phyloP scores from a whole-genome alignment of 2,329 filamentous ascomycete genomes.

The Setomelanomma holmii region DNA sequence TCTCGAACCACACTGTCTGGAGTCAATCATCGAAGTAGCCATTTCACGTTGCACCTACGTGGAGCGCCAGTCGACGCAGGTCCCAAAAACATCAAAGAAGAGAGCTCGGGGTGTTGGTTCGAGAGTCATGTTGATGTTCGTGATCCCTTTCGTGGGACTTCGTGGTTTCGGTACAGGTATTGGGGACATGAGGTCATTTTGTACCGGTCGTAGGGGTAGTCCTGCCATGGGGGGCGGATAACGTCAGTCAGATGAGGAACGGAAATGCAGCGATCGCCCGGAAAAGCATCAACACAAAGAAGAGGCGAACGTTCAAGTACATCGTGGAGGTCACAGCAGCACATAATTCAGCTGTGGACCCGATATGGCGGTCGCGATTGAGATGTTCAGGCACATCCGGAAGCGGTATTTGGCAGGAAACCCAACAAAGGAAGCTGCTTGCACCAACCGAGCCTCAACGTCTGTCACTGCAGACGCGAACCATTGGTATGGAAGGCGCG shows the following conservation, averaged over 20 bases:
- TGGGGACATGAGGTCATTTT: slow-evolving; percentile 20
- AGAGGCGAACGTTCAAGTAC: background rate
- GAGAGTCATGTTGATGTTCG: slow-evolving; percentile 31
- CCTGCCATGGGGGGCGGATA: slow-evolving; percentile 19
- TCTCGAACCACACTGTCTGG: slow-evolving; percentile 67
- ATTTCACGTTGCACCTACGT: too few species aligned
- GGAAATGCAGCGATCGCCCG: slow-evolving; percentile 14
- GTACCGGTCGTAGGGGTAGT: slow-evolving; percentile 14
- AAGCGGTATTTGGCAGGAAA: background rate
- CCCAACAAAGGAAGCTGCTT: background rate
- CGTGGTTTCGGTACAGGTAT: slow-evolving; percentile 6
- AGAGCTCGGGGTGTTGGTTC: slow-evolving; percentile 60
- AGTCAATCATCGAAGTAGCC: too few species aligned
- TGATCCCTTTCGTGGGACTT: slow-evolving; percentile 10
- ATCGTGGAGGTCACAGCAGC: background rate
- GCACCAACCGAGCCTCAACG: background rate
- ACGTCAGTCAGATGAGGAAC: slow-evolving; percentile 13
- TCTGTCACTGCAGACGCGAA: too few species aligned
- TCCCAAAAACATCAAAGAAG: slow-evolving; percentile 80
- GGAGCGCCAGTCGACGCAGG: slow-evolving; percentile 82
- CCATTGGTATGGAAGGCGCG: too few species aligned
- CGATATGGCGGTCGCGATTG: background rate
- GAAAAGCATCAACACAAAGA: slow-evolving; percentile 7
- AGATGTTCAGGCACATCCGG: background rate
- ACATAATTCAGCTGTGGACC: too few species aligned